These are phyloP conservation scores for Colletotrichum noveboracense DNA, from an alignment of 2,329 filamentous ascomycete species.

Conservation along the genomic window DNA sequence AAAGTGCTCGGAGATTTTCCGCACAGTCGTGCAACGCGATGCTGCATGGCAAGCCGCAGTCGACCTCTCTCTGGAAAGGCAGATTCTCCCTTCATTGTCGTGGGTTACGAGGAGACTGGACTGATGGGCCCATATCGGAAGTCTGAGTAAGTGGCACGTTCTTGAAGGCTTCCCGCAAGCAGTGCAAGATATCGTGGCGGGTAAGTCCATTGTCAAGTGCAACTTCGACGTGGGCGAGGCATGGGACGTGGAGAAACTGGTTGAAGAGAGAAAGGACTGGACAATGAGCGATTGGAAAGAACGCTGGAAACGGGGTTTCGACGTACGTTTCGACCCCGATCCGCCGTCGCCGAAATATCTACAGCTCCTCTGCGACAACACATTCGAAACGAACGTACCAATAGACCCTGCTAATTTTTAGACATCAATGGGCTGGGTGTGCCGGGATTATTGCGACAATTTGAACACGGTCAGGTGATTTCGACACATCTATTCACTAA, in stretches of 20 bases:
- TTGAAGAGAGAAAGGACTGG: background rate
- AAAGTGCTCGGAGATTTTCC: background rate
- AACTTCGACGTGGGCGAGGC: background rate
- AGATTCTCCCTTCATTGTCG: background rate
- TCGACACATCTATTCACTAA: too few relatives aligned
- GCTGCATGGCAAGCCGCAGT: background rate
- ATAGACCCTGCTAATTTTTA: too few relatives aligned
- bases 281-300: background rate
- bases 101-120: background rate
- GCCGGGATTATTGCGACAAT: too few relatives aligned
- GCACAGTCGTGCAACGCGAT: background rate
- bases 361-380: background rate
- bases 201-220: background rate
- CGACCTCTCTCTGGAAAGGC: background rate
- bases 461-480: too few relatives aligned
- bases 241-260: background rate
- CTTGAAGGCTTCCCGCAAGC: background rate
- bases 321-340: fast-evolving
- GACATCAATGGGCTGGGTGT: too few relatives aligned
- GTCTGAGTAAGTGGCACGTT: background rate
- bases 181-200: background rate
- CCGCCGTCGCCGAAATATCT: background rate
- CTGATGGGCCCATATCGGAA: background rate
- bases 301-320: background rate
- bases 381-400: too few relatives aligned